Base-by-base conservation (phyloP, 495 filamentous ascomycete species). In the Lineolata rhizophorae region DNA sequence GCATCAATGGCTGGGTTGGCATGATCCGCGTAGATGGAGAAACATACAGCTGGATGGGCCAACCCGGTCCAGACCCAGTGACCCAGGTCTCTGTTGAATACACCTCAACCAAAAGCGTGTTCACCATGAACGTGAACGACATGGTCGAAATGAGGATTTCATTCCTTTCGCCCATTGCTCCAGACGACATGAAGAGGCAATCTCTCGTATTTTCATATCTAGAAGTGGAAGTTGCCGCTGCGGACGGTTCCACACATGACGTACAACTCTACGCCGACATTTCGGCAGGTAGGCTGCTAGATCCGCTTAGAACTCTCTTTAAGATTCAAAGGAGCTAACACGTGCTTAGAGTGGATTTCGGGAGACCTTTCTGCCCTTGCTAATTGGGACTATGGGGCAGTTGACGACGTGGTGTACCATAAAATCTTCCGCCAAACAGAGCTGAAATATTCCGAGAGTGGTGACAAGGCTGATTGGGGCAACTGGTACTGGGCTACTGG, bases 381-480 rank as follows among this genome's bases (percentile, higher is more conserved):
- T 18, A 42, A 67, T 35, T 70, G 67, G 67, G 53, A 65, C 18
- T 62, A 62, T 37, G 62, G 57, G 34, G 53, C 51, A 18, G 49
- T 48, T 38, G 40, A 38, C 12, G 30, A 39, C 10, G 43, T 70
- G 20, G 55, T 61, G 5, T 71, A 67, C 41, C 64, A 71, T 36
- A 67, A 67, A 32, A 53, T 92, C 20, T 60, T 59, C 29, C 65
- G 75, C 30, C 56, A 57, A 30, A 54, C 54, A 9, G 69, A 90
- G 48, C 52, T 70, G 39, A 53, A 70, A 6, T 58, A 90, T 21
- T 71, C 67, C 4, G 84, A 92, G 46, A 64, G 65, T 30, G 54
- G 48, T 18, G 80, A 90, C 16, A 30, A 8, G 27, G 66, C 74
- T 0, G 80, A 91, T 61, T 92, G 84, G 84, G 84, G 84, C 5